phyloP scores from a whole-genome alignment of 306 rosid genomes.

The Vigna mungo region DNA sequence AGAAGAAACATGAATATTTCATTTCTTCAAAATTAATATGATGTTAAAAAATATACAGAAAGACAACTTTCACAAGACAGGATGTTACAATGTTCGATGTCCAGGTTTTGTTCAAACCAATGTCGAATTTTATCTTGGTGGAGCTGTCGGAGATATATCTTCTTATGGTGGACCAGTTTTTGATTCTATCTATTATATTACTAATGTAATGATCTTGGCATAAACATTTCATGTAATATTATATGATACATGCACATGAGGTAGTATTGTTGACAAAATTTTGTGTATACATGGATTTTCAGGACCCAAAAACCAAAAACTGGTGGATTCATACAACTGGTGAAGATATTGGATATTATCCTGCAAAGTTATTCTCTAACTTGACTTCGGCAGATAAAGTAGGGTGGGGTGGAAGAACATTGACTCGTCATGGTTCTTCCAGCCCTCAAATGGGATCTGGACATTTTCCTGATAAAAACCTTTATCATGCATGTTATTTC shows the following conservation, averaged over 20 bases:
- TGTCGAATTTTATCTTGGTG: not conserved
- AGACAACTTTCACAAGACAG: not conserved
- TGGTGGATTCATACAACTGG: not conserved
- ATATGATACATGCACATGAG: too few species aligned
- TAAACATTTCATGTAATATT: not conserved
- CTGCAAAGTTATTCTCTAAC: too few species aligned
- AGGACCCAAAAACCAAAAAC: not conserved
- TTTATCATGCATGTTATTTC: too few species aligned
- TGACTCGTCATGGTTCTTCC: too few species aligned
- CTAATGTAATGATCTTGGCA: not conserved
- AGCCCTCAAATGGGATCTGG: too few species aligned
- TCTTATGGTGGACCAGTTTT: fast-evolving
- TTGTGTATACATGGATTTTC: too few species aligned
- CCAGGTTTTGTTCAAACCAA: constrained; percentile 7
- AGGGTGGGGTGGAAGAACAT: too few species aligned
- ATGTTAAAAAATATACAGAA: not conserved
- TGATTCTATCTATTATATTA: not conserved
- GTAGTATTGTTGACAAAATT: too few species aligned
- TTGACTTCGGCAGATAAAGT: too few species aligned
- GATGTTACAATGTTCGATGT: constrained; percentile 20
- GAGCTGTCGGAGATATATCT: not conserved
- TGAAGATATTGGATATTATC: not conserved
- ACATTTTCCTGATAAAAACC: too few species aligned
- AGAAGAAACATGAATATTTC: too few species aligned
- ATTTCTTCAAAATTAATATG: too few species aligned